A percentile compares a stretch with the other conserved stretches of the same genome.
phyloP scores from a whole-genome alignment of 75 land plant genomes.

The Selaginella tamariscina region DNA sequence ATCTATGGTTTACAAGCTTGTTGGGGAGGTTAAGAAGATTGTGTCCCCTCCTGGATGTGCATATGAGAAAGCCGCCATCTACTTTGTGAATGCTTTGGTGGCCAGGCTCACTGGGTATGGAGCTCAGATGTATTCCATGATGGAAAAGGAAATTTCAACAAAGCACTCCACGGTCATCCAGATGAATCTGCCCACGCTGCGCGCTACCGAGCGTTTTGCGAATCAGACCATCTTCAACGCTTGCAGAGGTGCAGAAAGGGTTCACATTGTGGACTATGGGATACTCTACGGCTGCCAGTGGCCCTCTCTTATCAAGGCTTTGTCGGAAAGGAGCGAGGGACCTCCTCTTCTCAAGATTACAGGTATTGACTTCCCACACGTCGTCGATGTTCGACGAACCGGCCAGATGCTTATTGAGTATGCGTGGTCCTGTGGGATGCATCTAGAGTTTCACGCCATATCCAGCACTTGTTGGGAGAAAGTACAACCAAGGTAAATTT shows the following conservation, averaged over 20 bases:
- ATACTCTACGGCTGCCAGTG: conserved; percentile 62
- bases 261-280: conserved; percentile 66
- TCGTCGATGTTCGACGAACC: conserved; percentile 62
- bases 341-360: conserved; percentile 67
- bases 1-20: conserved; percentile 31
- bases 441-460: too few relatives aligned
- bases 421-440: too few relatives aligned
- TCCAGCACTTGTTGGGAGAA: conserved; percentile 44
- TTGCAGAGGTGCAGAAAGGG: conserved; percentile 27
- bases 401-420: too few relatives aligned
- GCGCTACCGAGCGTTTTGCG: conserved; percentile 34
- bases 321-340: conserved; percentile 41
- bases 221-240: conserved; percentile 38
- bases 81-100: conserved; percentile 48
- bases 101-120: conserved; percentile 71
- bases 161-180: conserved; percentile 39
- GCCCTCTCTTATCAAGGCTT: conserved; percentile 52
- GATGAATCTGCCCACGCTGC: too few relatives aligned
- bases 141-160: conserved; percentile 39
- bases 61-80: conserved; percentile 43
- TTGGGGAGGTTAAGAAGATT: conserved; percentile 45
- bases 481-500: conserved; percentile 42
- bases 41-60: conserved; percentile 45
- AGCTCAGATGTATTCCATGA: conserved; percentile 40
- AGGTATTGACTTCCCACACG: too few relatives aligned